These are phyloP conservation scores for Colletotrichum sublineola DNA, from an alignment of 2,329 filamentous ascomycete genomes.

Conservation along the genomic window DNA sequence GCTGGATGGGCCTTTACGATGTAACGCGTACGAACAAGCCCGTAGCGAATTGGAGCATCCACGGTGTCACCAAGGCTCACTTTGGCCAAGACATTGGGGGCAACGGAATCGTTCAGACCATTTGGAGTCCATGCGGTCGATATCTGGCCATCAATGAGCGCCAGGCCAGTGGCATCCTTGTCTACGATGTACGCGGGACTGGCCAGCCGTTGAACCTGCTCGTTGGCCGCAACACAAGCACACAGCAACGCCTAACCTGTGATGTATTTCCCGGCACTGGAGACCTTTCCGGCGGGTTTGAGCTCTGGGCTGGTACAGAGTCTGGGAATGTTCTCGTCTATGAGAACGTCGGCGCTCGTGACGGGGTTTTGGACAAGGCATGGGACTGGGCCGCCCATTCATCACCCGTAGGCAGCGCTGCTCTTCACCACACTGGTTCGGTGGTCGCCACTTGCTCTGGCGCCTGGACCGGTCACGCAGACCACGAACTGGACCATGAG, in stretches of 20 bases:
- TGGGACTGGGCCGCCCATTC: conserved; percentile 66
- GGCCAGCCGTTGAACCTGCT: conserved; percentile 69
- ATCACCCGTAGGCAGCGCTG: conserved; percentile 63
- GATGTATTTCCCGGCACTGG: conserved; percentile 64
- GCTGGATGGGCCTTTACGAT: conserved; percentile 74
- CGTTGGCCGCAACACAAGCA: conserved; percentile 61
- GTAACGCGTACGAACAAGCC: conserved; percentile 66
- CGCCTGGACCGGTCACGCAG: conserved; percentile 59
- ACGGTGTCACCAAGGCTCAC: conserved; percentile 62
- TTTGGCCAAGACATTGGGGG: conserved; percentile 63
- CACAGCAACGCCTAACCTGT: conserved; percentile 69
- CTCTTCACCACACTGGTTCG: conserved; percentile 67
- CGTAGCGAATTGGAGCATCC: conserved; percentile 71
- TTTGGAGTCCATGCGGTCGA: conserved; percentile 74
- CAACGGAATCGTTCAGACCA: conserved; percentile 71
- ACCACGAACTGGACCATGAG: conserved; percentile 30
- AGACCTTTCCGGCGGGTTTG: conserved; percentile 59
- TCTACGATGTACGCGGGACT: conserved; percentile 74
- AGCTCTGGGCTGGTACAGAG: conserved; percentile 72
- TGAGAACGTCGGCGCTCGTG: conserved; percentile 65
- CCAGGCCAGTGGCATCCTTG: conserved; percentile 65
- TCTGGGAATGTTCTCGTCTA: conserved; percentile 69
- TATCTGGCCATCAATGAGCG: conserved; percentile 75
- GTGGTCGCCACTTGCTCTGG: conserved; percentile 70
- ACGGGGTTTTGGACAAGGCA: conserved; percentile 58